Conservation (phyloP, 495 filamentous ascomycete genomes). For the Aspergillus homomorphus region DNA sequence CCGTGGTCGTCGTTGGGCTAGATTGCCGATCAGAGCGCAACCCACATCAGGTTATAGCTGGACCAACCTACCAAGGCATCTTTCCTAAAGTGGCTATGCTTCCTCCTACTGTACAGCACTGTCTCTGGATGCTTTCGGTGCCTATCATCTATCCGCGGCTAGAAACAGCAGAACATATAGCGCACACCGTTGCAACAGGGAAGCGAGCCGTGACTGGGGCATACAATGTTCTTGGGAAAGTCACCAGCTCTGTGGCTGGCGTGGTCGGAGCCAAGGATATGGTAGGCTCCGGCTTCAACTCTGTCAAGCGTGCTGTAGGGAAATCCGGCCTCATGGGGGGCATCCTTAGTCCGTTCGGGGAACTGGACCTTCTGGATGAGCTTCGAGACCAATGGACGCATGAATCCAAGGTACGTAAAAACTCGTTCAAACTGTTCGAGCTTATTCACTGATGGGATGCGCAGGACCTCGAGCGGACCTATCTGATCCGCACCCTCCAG, state of each 20-base stretch:
- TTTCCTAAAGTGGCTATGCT: constrained; percentile 93
- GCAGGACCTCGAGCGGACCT: constrained; percentile 89
- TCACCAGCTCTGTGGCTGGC: constrained; percentile 88
- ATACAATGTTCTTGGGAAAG: constrained; percentile 92
- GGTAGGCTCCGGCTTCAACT: constrained; percentile 85
- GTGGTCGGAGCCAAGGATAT: constrained; percentile 92
- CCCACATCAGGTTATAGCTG: constrained; percentile 87
- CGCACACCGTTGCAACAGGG: constrained; percentile 85
- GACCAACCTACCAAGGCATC: constrained; percentile 93
- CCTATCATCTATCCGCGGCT: constrained; percentile 88
- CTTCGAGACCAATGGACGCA: constrained; percentile 97
- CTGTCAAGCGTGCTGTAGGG: constrained; percentile 92
- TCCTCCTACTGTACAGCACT: constrained; percentile 92
- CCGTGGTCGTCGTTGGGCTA: constrained; percentile 82
- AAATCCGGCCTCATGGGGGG: constrained; percentile 93
- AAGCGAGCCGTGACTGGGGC: constrained; percentile 94
- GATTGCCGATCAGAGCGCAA: constrained; percentile 91
- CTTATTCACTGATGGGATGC: neutral
- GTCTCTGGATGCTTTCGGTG: constrained; percentile 89
- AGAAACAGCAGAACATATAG: constrained; percentile 84
- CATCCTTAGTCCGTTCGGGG: constrained; percentile 94
- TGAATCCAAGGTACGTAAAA: constrained; percentile 70
- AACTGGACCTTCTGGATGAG: constrained; percentile 92
- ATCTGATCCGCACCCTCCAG: constrained; percentile 92
- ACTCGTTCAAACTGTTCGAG: neutral